Percentiles rank a stretch among this genome's conserved stretches.
These are phyloP conservation scores for Exophiala alcalophila DNA, from an alignment of 2,329 filamentous ascomycete genomes.

Conservation along the genomic window DNA sequence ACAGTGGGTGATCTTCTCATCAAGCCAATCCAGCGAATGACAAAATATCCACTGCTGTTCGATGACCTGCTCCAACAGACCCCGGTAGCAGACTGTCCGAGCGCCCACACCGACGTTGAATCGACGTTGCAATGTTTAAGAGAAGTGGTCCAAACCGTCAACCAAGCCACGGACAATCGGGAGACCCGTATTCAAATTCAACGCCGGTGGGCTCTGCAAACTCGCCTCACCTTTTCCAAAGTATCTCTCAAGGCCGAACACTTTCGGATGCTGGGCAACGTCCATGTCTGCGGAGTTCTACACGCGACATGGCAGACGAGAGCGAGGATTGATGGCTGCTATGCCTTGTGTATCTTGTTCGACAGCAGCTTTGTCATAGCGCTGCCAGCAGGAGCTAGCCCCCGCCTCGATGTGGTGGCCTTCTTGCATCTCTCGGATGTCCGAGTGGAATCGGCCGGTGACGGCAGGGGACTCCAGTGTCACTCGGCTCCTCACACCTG, in stretches of 20 bases:
- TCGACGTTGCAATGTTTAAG: conserved; percentile 69
- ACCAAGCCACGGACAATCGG: conserved; percentile 76
- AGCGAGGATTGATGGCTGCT: conserved; percentile 67
- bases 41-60: conserved; percentile 86
- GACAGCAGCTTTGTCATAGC: conserved; percentile 75
- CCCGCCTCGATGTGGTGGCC: conserved; percentile 69
- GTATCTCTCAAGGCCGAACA: conserved; percentile 55
- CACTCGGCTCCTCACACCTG: conserved; percentile 83
- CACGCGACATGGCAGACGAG: conserved; percentile 77
- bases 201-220: conserved; percentile 80
- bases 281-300: conserved; percentile 77
- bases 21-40: conserved; percentile 92
- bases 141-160: conserved; percentile 74
- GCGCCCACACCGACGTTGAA: conserved; percentile 75
- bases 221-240: conserved; percentile 71
- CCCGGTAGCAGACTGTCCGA: conserved; percentile 78
- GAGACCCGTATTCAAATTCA: conserved; percentile 67
- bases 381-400: conserved; percentile 60
- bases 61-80: conserved; percentile 79
- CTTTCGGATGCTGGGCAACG: conserved; percentile 76
- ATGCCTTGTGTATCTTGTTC: conserved; percentile 84
- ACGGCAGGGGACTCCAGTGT: conserved; percentile 79
- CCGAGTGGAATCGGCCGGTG: conserved; percentile 69
- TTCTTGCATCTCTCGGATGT: conserved; percentile 67
- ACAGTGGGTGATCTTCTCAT: conserved; percentile 84